Evolutionary conservation across 2,329 filamentous ascomycete genomes (phyloP), one percentile per base, ranked within the genome.

Genomic region (Penicillium fuscoglaucum): DNA sequence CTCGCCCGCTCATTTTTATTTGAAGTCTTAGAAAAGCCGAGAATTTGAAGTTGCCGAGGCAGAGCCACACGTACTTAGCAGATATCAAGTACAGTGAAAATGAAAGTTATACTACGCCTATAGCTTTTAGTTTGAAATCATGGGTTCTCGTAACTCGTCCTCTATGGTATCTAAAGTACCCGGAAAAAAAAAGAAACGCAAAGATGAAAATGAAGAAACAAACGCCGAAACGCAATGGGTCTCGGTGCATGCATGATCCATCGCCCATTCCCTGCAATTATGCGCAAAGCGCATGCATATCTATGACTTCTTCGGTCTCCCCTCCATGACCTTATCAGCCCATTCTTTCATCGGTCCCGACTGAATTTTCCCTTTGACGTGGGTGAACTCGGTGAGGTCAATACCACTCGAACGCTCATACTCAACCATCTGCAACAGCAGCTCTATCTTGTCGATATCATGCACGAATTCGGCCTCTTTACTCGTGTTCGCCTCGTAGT

Each of bases 401-500:
- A 91, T 5, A 26, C 26, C 26, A 26, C 26, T 26, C 26, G 26
- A 26, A 6, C 26, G 26, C 26, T 26, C 95, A 71, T 99, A 99
- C 76, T 99, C 95, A 31, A 96, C 80, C 90, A 97, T 97, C 80
- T 99, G 95, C 70, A 96, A 79, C 61, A 99, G 78, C 64, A 99
- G 80, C 79, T 99, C 95, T 75, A 99, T 87, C 86, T 98, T 98
- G 78, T 99, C 95, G 59, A 99, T 86, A 74, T 99, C 95, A 74
- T 99, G 95, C 44, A 99, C 95, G 63, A 93, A 98, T 61, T 87
- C 82, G 66, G 89, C 90, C 73, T 99, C 93, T 15, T 88, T 78
- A 9, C 95, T 98, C 78, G 88, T 70, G 19, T 87, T 87, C 68
- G 95, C 91, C 76, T 99, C 95, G 72, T 99, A 99, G 76, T 99